Evolutionary conservation across 2,329 filamentous ascomycete genomes (phyloP), one percentile per base, ranked within the genome.

Genomic region (Calonectria pseudoreteaudii): DNA sequence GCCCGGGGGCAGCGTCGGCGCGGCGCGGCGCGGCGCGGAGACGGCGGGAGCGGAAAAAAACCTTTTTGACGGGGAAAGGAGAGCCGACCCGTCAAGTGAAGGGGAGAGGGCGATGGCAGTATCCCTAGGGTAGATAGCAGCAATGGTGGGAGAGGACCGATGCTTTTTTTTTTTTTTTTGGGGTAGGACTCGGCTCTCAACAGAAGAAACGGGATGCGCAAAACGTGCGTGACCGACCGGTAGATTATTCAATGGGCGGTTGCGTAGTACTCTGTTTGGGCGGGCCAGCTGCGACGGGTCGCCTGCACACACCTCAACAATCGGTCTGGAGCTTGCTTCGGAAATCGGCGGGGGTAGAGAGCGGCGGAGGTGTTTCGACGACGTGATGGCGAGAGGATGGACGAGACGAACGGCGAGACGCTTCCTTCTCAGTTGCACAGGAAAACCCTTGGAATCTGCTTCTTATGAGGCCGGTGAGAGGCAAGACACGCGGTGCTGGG

Each of bases 401-500:
- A 72, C 56, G 66, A 65, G 47, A 50, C 53, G 65, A 71, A 49
- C 62, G 13, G 49, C 64, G 31, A 66, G 44, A 65, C 70, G 38
- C 58, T 56, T 30, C 36, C 41, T 50, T 66, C 60, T 50, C 49
- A 49, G 58, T 64, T 50, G 50, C 70, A 36, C 56, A 66, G 31
- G 74, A 76, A 65, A 70, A 74, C 70, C 66, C 66, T 76, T 77
- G 78, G 78, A 80, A 73, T 72, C 74, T 77, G 78, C 77, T 80
- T 76, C 79, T 80, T 80, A 80, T 80, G 79, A 80, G 78, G 78
- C 79, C 74, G 78, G 71, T 76, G 76, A 80, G 73, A 80, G 78
- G 79, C 79, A 80, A 79, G 75, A 78, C 77, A 80, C 66, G 76
- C 75, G 75, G 78, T 77, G 68, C 75, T 68, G 76, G 75, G 75